Conservation (phyloP, 2,329 filamentous ascomycete species). For the Apiospora aurea region DNA sequence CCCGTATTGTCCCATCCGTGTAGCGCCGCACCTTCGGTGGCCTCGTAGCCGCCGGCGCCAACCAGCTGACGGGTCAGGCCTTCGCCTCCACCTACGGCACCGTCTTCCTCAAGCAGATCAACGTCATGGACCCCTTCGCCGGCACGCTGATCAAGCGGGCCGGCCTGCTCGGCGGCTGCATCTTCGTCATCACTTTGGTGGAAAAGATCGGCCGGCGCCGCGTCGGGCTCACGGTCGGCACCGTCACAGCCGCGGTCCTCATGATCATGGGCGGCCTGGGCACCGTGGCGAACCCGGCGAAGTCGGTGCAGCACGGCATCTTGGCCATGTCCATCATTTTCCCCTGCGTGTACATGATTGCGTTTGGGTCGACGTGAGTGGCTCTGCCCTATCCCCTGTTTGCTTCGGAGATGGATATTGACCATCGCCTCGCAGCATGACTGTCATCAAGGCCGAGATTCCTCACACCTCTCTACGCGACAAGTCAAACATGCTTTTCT, state of each 20-base stretch:
- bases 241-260: background rate
- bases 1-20: no score
- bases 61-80: background rate
- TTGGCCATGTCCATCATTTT: background rate
- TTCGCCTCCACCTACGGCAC: background rate
- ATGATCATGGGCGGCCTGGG: slow-evolving; percentile 3
- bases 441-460: background rate
- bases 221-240: background rate
- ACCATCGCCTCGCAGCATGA: background rate
- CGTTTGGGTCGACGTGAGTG: background rate
- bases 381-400: background rate
- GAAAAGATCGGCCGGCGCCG: background rate
- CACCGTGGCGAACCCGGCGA: background rate
- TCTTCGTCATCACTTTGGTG: background rate
- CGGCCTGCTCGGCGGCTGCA: background rate
- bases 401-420: background rate
- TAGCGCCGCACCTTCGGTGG: background rate
- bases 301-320: background rate
- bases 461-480: background rate
- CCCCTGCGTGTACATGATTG: background rate
- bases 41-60: background rate
- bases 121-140: slow-evolving; percentile 4
- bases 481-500: slow-evolving; percentile 7
- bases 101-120: slow-evolving; percentile 10
- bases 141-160: background rate